Base-by-base conservation (phyloP, 2,329 filamentous ascomycete species). In the Calonectria montana region DNA sequence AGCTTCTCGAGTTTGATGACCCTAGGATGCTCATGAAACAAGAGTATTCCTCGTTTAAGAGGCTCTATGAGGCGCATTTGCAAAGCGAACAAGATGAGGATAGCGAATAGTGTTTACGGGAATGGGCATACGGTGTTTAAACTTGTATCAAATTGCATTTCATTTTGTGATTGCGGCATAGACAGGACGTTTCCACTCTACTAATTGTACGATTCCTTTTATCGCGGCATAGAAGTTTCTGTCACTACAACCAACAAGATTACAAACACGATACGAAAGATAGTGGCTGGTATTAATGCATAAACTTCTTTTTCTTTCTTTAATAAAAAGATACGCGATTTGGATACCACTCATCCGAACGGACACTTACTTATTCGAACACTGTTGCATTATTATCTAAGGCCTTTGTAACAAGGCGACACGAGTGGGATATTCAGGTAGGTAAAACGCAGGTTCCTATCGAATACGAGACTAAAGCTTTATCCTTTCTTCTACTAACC, bases 1-100 rank as follows among this genome's bases (percentile, higher is more conserved):
- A 75, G 55, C 79, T 88, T 25, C 83, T 86, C 0, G 86, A 88
- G 18, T 64, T 45, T 21, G 72, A 70, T 31, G 45, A 64, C n/a
- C 65, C 68, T n/a, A 25, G 8, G 21, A 21, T 18, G 15, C 64
- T 71, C 37, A 47, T 67, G 55, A 39, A 53, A 45, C 48, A 66
- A 43, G 29, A 62, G 3, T 27, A 59, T 5, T 68, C 64, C 4
- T 29, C 53, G 10, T 68, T 71, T 55, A 67, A 66, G 43, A 53
- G 18, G 13, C 16, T 71, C 16, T 71, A 64, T 21, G 48, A 64
- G 21, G 43, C 65, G 3, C 41, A 67, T 12, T 57, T 53, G 63
- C 63, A 65, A 35, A 55, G 35, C 47, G 63, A 67, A 50, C 13
- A 47, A 25, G 45, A 25, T 12, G 45, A 47, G 21, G 39, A 31